Percentiles rank a stretch among this genome's conserved stretches.
phyloP scores from a whole-genome alignment of 305 asterid species.

The Euphrasia arctica region DNA sequence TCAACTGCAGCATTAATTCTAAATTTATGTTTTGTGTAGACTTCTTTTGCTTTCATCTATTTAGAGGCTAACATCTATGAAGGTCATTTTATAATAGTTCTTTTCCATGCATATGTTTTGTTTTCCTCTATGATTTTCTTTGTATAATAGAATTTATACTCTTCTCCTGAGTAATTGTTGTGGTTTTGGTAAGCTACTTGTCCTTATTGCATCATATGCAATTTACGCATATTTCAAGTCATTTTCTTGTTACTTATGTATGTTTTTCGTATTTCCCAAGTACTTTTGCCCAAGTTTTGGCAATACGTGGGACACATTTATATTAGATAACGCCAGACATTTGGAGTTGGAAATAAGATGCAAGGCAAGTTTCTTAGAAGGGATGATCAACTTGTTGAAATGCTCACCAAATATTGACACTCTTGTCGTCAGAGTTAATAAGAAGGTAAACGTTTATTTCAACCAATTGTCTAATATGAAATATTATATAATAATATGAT shows the following conservation, averaged over 20 bases:
- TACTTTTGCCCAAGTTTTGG: slow-evolving; percentile 18
- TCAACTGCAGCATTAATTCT: no score
- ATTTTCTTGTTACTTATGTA: slow-evolving; percentile 14
- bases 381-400: slow-evolving; percentile 24
- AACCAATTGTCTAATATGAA: not conserved
- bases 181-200: not conserved
- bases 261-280: not conserved
- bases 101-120: no score
- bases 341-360: slow-evolving; percentile 22
- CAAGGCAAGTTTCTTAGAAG: slow-evolving; percentile 19
- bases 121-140: no score
- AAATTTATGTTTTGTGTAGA: no score
- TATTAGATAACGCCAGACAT: slow-evolving; percentile 20
- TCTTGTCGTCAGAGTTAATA: slow-evolving; percentile 24
- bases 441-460: slow-evolving; percentile 22
- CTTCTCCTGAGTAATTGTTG: no score
- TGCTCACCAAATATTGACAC: slow-evolving; percentile 21
- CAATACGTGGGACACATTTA: slow-evolving; percentile 12
- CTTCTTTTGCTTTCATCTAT: no score
- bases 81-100: no score
- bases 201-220: slow-evolving; percentile 12
- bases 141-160: no score
- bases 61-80: no score
- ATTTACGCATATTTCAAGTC: not conserved
- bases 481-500: not conserved